Evolutionary conservation across 2,329 filamentous ascomycete genomes (phyloP).

Genomic region (Trichothecium roseum): DNA sequence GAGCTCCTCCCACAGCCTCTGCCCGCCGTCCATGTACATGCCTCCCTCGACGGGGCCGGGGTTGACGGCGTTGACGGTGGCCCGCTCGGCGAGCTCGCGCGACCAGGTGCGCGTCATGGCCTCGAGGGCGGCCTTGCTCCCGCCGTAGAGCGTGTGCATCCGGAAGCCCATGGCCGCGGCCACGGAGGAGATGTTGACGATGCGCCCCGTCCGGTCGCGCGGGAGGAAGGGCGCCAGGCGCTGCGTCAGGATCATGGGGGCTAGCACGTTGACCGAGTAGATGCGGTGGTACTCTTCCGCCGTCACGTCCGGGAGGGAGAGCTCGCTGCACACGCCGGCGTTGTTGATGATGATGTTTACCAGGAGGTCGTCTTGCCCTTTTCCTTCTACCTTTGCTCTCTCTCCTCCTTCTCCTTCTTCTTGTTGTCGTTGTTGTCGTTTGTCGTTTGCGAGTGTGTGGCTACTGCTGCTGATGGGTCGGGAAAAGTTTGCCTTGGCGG

Average conservation of each 20-base stretch:
- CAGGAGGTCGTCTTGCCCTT: no score
- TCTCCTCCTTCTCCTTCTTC: no score
- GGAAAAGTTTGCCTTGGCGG: slow-evolving; percentile 37
- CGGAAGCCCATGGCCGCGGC: slow-evolving; percentile 37
- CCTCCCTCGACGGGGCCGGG: slow-evolving; percentile 41
- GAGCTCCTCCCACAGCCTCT: background rate
- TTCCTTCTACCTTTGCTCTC: no score
- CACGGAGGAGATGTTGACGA: slow-evolving; percentile 42
- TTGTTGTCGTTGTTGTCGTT: no score
- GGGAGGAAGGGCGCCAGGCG: slow-evolving; percentile 61
- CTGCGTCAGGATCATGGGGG: slow-evolving; percentile 66
- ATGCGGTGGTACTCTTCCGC: slow-evolving; percentile 58
- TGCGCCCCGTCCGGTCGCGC: slow-evolving; percentile 50
- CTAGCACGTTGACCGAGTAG: slow-evolving; percentile 71
- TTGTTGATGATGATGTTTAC: slow-evolving; percentile 80
- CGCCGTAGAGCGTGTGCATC: slow-evolving; percentile 40
- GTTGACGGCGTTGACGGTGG: slow-evolving; percentile 44
- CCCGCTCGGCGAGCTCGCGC: slow-evolving; percentile 37
- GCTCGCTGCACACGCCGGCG: slow-evolving; percentile 60
- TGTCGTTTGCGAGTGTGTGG: slow-evolving; percentile 20
- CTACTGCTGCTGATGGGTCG: slow-evolving; percentile 26
- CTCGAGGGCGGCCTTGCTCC: slow-evolving; percentile 43
- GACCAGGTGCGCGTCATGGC: slow-evolving; percentile 46
- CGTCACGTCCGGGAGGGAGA: slow-evolving; percentile 50
- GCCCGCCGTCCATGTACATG: slow-evolving; percentile 25